phyloP scores from a whole-genome alignment of 2,329 filamentous ascomycete species.

The Trichoderma sp. region DNA sequence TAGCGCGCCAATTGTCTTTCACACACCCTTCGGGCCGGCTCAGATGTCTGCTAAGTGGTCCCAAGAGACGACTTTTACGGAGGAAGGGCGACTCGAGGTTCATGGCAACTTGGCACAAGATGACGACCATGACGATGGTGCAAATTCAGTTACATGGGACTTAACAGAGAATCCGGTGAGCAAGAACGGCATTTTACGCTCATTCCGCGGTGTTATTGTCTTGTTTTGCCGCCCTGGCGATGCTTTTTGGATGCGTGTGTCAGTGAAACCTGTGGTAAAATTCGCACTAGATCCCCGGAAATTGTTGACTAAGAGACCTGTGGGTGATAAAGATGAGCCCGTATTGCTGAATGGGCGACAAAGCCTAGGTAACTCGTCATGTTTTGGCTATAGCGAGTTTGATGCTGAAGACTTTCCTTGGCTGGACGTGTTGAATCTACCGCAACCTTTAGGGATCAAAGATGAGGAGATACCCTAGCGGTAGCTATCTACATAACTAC shows the following conservation, averaged over 20 bases:
- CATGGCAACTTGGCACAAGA: not conserved
- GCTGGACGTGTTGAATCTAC: not conserved
- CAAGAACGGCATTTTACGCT: not conserved
- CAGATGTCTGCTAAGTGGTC: not conserved
- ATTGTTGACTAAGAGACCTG: not conserved
- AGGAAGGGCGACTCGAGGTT: not conserved
- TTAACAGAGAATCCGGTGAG: not conserved
- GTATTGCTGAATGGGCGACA: not conserved
- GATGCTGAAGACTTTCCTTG: not conserved
- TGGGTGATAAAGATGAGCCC: not conserved
- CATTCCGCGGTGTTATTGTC: not conserved
- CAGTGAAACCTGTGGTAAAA: not conserved
- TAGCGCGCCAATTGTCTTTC: not conserved
- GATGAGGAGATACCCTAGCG: not conserved
- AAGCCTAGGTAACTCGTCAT: not conserved
- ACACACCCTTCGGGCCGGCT: not conserved
- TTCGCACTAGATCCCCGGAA: not conserved
- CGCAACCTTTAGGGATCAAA: not conserved
- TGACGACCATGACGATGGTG: not conserved
- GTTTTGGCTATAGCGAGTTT: not conserved
- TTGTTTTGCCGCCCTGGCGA: not conserved
- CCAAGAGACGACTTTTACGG: not conserved
- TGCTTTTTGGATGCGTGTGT: not conserved
- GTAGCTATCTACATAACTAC: not conserved
- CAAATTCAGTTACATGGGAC: not conserved